Evolutionary conservation across 768 basidiomycete genomes (phyloP), one percentile per base, ranked within the genome.

Genomic region (Rubroboletus pulcherrimus): DNA sequence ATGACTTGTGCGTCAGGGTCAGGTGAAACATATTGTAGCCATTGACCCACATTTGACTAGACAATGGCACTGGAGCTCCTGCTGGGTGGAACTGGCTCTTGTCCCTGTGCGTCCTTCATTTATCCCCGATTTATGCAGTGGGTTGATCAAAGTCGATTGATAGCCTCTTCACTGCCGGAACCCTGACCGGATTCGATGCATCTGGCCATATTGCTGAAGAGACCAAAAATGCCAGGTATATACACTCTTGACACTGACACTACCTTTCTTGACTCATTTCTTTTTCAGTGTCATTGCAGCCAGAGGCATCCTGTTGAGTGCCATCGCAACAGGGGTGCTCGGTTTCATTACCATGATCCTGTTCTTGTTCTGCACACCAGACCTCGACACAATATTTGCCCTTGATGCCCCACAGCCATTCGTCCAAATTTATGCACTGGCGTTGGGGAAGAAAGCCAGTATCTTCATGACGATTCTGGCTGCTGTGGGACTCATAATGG

Each of bases 11-110:
- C 41, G 87, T 75, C 12, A 29, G 80, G 62, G 40, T 81, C 69
- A 8, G 21, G 62, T 43, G 35, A 17, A 30, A 40, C 5, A n/a
- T 26, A 30, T 42, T 14, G 8, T 30, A 14, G 8, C 4, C 41
- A 31, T 45, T 61, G 30, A 44, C n/a, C 31, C 43, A 53, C 42
- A 12, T 42, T 52, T 55, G 26, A 35, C 26, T 54, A 93, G 91
- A 91, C 70, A 95, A 95, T 63, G 93, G 91, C 29, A 94, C 93
- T 1, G 90, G 90, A 0, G 92, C 93, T 4, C 81, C 89, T 21
- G 76, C 87, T 9, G 91, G 81, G 5, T 95, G 93, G 94, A 95
- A 94, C 64, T 96, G 91, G 91, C 80, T 92, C 15, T 71, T 97
- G 38, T 91, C 87, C 5, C 91, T 92, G 91, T 91, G 61, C 49